Evolutionary conservation across 2,329 filamentous ascomycete genomes (phyloP), one percentile per base, ranked within the genome.

Genomic region (Botrytis paeoniae): DNA sequence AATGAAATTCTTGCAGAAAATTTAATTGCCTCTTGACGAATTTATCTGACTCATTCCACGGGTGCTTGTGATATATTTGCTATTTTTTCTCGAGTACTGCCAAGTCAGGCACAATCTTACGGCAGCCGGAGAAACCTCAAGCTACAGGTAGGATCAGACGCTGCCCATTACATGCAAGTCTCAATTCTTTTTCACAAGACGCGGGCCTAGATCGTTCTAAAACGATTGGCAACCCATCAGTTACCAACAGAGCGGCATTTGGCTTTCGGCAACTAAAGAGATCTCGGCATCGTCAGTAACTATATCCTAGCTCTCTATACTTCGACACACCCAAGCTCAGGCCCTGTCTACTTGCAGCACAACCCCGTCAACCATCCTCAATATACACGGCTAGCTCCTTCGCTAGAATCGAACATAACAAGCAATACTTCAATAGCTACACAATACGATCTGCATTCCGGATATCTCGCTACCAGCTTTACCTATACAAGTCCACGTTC

Each of bases 1-100:
- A 65, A 72, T 68, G 66, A 69, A 69, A 41, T 68, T 39, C 61
- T 72, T 68, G 70, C 70, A 68, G 29, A 68, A 57, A 54, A 60
- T 54, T 51, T 54, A 68, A 68, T 68, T 68, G 32, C 45, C n/a
- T n/a, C 51, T 45, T 48, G 29, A 63, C n/a, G 45, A 61, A 45
- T n/a, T 32, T 35, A 18, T 9, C 29, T 32, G 37, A 69, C 39
- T 25, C 3, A 35, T 69, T 12, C 64, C 51, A 7, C 20, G 25
- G 37, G 16, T 39, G 14, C 45, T 54, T 39, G 25, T 68, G 64
- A 68, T 68, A 22, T 68, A 1, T 18, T 54, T 41, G 8, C 14
- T 29, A 25, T 32, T 16, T 29, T n/a, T 43, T 29, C 5, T 35
- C 18, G 25, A 54, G 22, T 5, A 41, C 25, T 18, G 35, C 25